Evolutionary conservation across 805 yeast genomes (phyloP).

Genomic region (Torulaspora gathmanii): DNA sequence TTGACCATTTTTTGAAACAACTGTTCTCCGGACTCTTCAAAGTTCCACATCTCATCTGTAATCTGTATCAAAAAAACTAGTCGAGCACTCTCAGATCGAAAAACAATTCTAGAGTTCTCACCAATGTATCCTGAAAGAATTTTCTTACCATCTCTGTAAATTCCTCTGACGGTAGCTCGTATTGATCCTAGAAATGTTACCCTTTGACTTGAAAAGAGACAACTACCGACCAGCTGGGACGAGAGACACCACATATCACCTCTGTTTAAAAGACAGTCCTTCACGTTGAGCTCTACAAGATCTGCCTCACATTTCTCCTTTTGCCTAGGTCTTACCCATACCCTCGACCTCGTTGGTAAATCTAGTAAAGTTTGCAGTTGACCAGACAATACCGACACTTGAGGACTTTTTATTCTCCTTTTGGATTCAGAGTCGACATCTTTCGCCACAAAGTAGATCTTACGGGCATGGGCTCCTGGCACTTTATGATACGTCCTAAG

Average conservation of each 20-base stretch:
- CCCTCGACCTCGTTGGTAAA: slow-evolving; percentile 62
- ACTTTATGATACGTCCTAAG: slow-evolving; percentile 43
- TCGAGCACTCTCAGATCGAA: slow-evolving; percentile 87
- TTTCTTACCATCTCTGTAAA: slow-evolving; percentile 61
- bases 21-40: slow-evolving; percentile 93
- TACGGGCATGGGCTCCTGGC: slow-evolving; percentile 21
- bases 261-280: slow-evolving; percentile 74
- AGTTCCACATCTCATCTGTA: slow-evolving; percentile 96
- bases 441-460: slow-evolving; percentile 17
- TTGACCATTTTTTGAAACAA: slow-evolving; percentile 89
- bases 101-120: slow-evolving; percentile 68
- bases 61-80: slow-evolving; percentile 80
- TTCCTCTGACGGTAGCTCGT: slow-evolving; percentile 57
- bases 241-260: slow-evolving; percentile 92
- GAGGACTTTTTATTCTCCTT: slow-evolving; percentile 34
- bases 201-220: slow-evolving; percentile 64
- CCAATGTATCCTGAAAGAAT: slow-evolving; percentile 74
- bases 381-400: slow-evolving; percentile 56
- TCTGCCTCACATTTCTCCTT: slow-evolving; percentile 62
- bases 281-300: slow-evolving; percentile 72
- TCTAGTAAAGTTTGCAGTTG: slow-evolving; percentile 57
- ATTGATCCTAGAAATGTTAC: slow-evolving; percentile 58
- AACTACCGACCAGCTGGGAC: slow-evolving; percentile 51
- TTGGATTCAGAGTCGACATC: slow-evolving; percentile 24
- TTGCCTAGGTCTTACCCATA: slow-evolving; percentile 48